Percentiles rank a stretch among this genome's conserved stretches.
These are phyloP conservation scores for Diplogelasinospora grovesii DNA, from an alignment of 495 filamentous ascomycete genomes.

Conservation along the genomic window DNA sequence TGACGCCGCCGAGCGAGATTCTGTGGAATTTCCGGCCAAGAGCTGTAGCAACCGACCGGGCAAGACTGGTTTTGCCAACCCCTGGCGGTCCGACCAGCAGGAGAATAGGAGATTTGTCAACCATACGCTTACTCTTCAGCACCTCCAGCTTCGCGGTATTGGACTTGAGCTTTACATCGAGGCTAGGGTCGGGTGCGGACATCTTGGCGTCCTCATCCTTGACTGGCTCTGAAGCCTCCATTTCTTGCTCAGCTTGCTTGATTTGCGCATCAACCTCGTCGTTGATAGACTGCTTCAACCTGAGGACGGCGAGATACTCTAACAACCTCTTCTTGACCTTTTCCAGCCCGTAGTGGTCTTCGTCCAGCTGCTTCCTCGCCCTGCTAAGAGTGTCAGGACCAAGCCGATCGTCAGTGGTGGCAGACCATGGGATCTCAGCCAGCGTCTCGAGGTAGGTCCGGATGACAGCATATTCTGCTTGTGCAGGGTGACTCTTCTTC, in stretches of 20 bases:
- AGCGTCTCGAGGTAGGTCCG: constrained; percentile 94
- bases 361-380: constrained; percentile 85
- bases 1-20: constrained; percentile 91
- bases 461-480: constrained; percentile 91
- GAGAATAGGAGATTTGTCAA: constrained; percentile 93
- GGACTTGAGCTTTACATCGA: constrained; percentile 39
- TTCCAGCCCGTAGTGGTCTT: constrained; percentile 94
- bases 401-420: constrained; percentile 78
- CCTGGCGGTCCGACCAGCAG: constrained; percentile 92
- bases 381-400: constrained; percentile 69
- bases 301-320: constrained; percentile 92
- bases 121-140: constrained; percentile 66
- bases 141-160: constrained; percentile 57
- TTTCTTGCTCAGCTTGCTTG: constrained; percentile 55
- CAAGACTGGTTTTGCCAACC: constrained; percentile 92
- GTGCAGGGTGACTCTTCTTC: constrained; percentile 89
- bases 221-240: constrained; percentile 37
- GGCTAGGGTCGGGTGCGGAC: constrained; percentile 19
- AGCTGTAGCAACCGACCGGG: constrained; percentile 86
- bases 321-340: constrained; percentile 95
- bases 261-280: constrained; percentile 71
- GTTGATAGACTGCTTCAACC: constrained; percentile 87
- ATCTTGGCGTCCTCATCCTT: constrained; percentile 15
- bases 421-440: constrained; percentile 89
- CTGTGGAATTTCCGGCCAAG: constrained; percentile 94